Conservation (phyloP, 2,329 filamentous ascomycete species). For the Plectosphaerella cucumerina region DNA sequence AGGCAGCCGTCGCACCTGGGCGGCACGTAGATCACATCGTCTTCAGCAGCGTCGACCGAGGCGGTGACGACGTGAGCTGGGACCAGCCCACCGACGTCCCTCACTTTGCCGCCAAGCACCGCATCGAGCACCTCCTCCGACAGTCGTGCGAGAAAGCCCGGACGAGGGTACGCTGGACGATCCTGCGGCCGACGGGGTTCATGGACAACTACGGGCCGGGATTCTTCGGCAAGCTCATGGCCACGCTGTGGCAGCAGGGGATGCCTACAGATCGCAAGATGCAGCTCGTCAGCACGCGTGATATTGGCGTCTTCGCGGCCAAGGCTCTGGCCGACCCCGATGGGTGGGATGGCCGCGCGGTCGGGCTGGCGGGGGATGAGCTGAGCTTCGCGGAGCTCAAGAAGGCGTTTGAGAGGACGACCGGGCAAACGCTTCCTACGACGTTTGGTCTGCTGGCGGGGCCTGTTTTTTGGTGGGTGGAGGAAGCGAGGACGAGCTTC, state of each 20-base stretch:
- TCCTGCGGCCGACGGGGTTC: slow-evolving; percentile 20
- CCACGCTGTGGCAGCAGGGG: slow-evolving; percentile 17
- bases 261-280: slow-evolving; percentile 17
- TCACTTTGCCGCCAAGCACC: slow-evolving; percentile 17
- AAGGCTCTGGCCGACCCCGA: slow-evolving; percentile 11
- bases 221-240: slow-evolving; percentile 20
- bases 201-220: slow-evolving; percentile 20
- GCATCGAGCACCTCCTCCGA: slow-evolving; percentile 13
- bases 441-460: slow-evolving; percentile 10
- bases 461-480: slow-evolving; percentile 12
- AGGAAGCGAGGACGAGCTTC: slow-evolving; percentile 13
- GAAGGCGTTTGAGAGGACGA: slow-evolving; percentile 7
- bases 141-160: slow-evolving; percentile 5
- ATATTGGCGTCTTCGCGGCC: slow-evolving; percentile 19
- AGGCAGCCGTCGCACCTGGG: slow-evolving; percentile 11
- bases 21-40: slow-evolving; percentile 23
- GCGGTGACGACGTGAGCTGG: slow-evolving; percentile 19
- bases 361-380: slow-evolving; percentile 13
- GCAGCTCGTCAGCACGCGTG: slow-evolving; percentile 19
- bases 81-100: slow-evolving; percentile 15
- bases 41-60: slow-evolving; percentile 19
- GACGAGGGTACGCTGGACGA: slow-evolving; percentile 14
- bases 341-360: slow-evolving; percentile 9
- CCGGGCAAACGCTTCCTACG: slow-evolving; percentile 8
- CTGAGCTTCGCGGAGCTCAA: slow-evolving; percentile 9